Evolutionary conservation across 2,329 filamentous ascomycete genomes (phyloP).

Genomic region (Nemania diffusa): DNA sequence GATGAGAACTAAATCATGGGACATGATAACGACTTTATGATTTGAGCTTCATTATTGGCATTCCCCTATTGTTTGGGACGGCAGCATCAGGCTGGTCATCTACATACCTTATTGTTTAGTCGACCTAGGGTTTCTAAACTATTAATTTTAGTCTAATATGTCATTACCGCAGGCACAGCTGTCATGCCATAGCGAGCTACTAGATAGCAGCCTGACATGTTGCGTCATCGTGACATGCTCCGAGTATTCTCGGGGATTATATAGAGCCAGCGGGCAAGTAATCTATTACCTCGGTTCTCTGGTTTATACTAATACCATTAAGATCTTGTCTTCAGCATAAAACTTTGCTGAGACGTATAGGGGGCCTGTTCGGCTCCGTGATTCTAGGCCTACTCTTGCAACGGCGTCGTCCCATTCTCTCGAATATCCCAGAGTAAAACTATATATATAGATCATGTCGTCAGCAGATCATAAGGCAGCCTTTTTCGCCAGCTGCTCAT

Average conservation of each 20-base stretch:
- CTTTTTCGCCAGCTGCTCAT: conserved; percentile 37
- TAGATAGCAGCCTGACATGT: not conserved
- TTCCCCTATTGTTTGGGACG: not conserved
- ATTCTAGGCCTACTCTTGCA: not conserved
- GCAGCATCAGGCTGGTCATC: not conserved
- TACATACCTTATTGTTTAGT: not conserved
- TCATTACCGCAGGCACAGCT: not conserved
- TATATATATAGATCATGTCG: conserved; percentile 26
- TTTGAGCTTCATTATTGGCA: not conserved
- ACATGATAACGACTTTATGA: conserved; percentile 18
- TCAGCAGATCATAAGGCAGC: conserved; percentile 31
- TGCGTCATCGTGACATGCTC: conserved; percentile 1
- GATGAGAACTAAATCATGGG: conserved; percentile 10
- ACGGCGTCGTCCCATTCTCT: not conserved
- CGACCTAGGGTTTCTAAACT: not conserved
- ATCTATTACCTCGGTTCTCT: not conserved
- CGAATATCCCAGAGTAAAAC: not conserved
- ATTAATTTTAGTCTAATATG: not conserved
- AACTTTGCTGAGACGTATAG: not conserved
- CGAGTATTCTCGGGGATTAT: not conserved
- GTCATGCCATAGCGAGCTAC: not conserved
- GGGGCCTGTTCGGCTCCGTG: not conserved
- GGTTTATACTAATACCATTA: not conserved
- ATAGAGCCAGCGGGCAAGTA: not conserved
- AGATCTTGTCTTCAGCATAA: not conserved